A percentile compares a stretch with the other conserved stretches of the same genome.
These are phyloP conservation scores for Xerocomus spinulosus DNA, from an alignment of 768 basidiomycete species.

Conservation along the genomic window DNA sequence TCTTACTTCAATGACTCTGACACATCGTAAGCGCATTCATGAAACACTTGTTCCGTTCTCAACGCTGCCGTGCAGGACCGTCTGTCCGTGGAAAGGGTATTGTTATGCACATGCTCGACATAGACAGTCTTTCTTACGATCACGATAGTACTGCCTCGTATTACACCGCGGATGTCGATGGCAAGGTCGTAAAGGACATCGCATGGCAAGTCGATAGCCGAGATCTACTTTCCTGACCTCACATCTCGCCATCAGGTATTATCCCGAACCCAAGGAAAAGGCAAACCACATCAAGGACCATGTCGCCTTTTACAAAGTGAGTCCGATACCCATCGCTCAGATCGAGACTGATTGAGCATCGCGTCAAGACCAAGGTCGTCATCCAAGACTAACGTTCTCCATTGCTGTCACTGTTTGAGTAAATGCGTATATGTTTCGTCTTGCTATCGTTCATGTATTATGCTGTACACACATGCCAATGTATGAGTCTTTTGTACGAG, in stretches of 20 bases:
- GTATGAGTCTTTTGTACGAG: too few relatives aligned
- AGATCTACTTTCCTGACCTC: neutral
- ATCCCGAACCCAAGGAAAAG: conserved; percentile 50
- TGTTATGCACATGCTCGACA: neutral
- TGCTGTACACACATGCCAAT: too few relatives aligned
- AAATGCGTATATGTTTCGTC: too few relatives aligned
- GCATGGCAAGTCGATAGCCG: conserved; percentile 50
- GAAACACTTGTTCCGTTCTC: conserved; percentile 6
- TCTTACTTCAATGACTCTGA: conserved; percentile 45
- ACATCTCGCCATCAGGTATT: conserved; percentile 50
- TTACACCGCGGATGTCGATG: conserved; percentile 53
- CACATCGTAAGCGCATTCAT: conserved; percentile 41
- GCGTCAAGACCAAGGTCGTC: conserved; percentile 16
- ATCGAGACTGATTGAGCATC: neutral
- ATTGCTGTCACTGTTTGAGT: too few relatives aligned
- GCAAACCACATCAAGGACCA: conserved; percentile 61
- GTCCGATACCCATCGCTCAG: neutral
- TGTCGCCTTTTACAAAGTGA: conserved; percentile 77
- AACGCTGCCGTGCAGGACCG: conserved; percentile 33
- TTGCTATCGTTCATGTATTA: neutral
- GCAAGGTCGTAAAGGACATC: conserved; percentile 48
- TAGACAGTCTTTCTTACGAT: neutral
- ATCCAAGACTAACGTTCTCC: conserved; percentile 14
- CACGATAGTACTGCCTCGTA: conserved; percentile 54
- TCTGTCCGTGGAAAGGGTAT: conserved; percentile 74